Conservation (phyloP, 1,139 yeast species). For the Protomyces pachydermus region DNA sequence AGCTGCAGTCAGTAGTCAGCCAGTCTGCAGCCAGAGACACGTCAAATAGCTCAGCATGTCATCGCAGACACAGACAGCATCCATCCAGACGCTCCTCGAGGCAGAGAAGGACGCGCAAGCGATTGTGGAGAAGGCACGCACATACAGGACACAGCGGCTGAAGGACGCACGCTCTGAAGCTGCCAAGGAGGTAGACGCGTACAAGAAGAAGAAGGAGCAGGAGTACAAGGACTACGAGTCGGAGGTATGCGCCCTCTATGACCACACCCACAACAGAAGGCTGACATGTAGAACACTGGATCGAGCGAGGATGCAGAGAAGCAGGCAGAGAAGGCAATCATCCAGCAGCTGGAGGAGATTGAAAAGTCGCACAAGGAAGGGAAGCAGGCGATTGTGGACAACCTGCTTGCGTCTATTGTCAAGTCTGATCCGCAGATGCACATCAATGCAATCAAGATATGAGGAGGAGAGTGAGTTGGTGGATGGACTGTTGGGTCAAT, state of each 20-base stretch:
- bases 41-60: neutral
- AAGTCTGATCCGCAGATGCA: constrained; percentile 78
- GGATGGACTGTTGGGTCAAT: too few species aligned
- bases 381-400: constrained; percentile 62
- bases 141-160: constrained; percentile 62
- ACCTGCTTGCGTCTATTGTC: constrained; percentile 73
- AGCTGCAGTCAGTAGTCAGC: too few species aligned
- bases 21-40: neutral
- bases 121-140: constrained; percentile 72
- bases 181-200: constrained; percentile 76
- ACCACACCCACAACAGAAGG: neutral
- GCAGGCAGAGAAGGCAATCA: constrained; percentile 51
- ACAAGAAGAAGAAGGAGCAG: constrained; percentile 75
- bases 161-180: constrained; percentile 96
- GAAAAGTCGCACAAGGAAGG: constrained; percentile 59
- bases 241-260: constrained; percentile 40
- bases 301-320: constrained; percentile 63
- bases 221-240: constrained; percentile 71
- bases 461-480: neutral
- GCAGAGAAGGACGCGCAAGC: constrained; percentile 97
- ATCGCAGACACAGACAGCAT: constrained; percentile 21
- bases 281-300: constrained; percentile 49
- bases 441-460: constrained; percentile 53
- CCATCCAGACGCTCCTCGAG: constrained; percentile 36
- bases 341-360: constrained; percentile 57